Base-by-base conservation (phyloP, 306 rosid genomes). In the Lagenaria siceraria region DNA sequence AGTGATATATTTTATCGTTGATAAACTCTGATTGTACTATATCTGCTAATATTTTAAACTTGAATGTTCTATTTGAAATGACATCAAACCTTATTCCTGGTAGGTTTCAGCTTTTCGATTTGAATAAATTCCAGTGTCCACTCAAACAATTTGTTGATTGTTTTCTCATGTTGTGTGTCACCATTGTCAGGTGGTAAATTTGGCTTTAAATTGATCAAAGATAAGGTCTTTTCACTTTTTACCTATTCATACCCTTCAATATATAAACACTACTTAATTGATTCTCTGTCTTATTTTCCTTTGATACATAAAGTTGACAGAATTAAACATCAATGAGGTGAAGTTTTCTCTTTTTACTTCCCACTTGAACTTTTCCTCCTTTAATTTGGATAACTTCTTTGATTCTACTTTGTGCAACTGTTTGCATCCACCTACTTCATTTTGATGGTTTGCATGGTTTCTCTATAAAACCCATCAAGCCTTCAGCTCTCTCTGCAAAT, bases 81-180 rank as follows among this genome's bases (percentile, higher is more conserved):
- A 24, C 74, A 69, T 69, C 54, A 25, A 24, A 24, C 76, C 76
- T 71, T 15, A 71, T 70, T 46, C 75, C 55, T 43, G 1, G 18
- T 69, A 43, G 8, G 11, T 69, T 70, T 71, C 58, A 25, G 4
- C 76, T 71, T 72, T 72, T 17, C 5, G 59, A 29, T 72, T 21
- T 25, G 73, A 64, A 60, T 77, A 77, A 42, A 77, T 42, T 49
- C 76, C 15, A 15, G 54, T 65, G 22, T 74, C 74, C 75, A 73
- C 68, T 43, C 78, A 17, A 68, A 27, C 75, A 38, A 48, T 42
- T 62, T 60, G 82, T 80, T 76, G 78, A 64, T 74, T 77, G 83
- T 55, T 53, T 55, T 55, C 21, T 22, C 72, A 12, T 24, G 22
- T 0, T 48, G 53, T 70, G 15, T 70, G 27, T 21, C 75, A 52